Base-by-base conservation (phyloP, 2,329 filamentous ascomycete species). In the Ophiostoma quercus region DNA sequence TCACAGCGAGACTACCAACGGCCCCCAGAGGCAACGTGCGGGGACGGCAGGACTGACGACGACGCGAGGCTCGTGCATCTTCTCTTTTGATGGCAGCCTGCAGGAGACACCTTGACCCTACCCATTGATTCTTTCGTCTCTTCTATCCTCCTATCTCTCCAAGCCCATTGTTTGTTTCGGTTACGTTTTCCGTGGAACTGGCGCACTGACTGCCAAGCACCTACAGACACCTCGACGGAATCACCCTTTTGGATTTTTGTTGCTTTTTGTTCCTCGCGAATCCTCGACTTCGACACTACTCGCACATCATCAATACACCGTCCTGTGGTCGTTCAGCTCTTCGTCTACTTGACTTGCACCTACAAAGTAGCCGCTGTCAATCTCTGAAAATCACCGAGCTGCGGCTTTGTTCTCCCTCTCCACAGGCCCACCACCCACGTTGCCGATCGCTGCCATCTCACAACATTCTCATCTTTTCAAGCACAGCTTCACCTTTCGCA, bases 361-460 rank as follows among this genome's bases (percentile, higher is more conserved):
- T 25, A 29, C 25, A 29, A 29, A 29, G 25, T 29, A 34, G 25
- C 25, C 25, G 14, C 57, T 34, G 57, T 19, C 57, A 62, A 32
- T 62, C 25, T 32, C 25, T 62, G 57, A 62, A 62, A 34, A 62
- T 32, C 57, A 32, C 14, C 57, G 25, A 62, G 25, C 57, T 62
- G 25, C 32, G 57, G 37, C 57, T 41, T 39, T 57, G 51, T 57
- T 12, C 51, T 25, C 12, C n/a, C 51, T 25, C 51, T 57, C 51
- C 51, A 39, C 19, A 37, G 65, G n/a, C 34, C 39, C 69, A 70
- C 69, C 65, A 57, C 34, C 65, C 66, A 39, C 69, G 22, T 34
- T 65, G 69, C 34, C 69, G 57, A 68, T 70, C 69, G 11, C 32
- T 41, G 51, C 65, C 63, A 22, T 14, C 39, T n/a, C 25, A 47